Evolutionary conservation across 2,329 filamentous ascomycete genomes (phyloP), one percentile per base, ranked within the genome.

Genomic region (Penicillium carneum): DNA sequence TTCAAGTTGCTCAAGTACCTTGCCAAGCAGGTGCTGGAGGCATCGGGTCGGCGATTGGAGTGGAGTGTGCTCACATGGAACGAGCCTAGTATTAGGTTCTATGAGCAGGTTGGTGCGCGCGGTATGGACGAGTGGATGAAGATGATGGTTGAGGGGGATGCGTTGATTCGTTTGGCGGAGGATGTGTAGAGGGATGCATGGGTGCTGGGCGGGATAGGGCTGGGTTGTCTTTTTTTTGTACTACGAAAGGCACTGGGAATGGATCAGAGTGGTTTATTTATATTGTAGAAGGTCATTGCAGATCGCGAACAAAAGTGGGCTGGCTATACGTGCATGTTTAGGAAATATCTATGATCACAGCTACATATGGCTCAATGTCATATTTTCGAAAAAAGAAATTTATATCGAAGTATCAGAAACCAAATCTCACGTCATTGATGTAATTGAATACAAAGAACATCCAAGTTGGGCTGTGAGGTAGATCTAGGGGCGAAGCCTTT

Each of bases 11-110:
- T 98, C 50, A 86, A 86, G 63, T 86, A 87, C 68, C 80, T 97
- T 74, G 94, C 93, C n/a, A 87, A 86, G 72, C 91, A 97, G 80
- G 88, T 92, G 3, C 73, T 90, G 55, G 84, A 85, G 55, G 89
- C 93, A 66, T 83, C 85, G 3, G 93, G 93, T 1, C 88, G 84
- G 8, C 84, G 94, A 61, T 79, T 98, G 57, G 93, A 98, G 74
- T 98, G 94, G 94, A 88, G 85, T 67, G 95, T 97, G 64, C 79
- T 97, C 70, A 94, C 91, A 62, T 97, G 93, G 93, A 98, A 98
- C 74, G 87, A 91, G 82, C 91, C 92, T 8, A 93, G 90, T 75
- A 90, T 98, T 80, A 83, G 88, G 69, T 97, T 98, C 73, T 98
- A 98, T 71, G 78, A 83, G 66, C 72, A 74, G 56, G 69, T 83